phyloP scores from a whole-genome alignment of 139 green algal genomes.

The Astrephomene gubernaculifera region DNA sequence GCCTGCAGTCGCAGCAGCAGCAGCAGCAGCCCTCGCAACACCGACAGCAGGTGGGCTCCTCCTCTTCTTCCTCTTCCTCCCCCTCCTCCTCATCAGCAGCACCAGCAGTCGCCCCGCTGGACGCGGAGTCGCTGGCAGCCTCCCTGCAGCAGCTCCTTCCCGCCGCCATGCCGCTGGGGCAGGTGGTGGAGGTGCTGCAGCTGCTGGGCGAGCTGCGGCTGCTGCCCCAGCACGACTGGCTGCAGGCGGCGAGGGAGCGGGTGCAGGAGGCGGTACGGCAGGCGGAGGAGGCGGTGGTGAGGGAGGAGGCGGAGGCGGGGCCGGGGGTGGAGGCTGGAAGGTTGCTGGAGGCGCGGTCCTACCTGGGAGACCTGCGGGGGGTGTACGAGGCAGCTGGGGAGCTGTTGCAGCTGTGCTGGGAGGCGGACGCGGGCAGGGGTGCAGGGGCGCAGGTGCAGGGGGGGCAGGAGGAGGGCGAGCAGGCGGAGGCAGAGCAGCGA shows the following conservation, averaged over 20 bases:
- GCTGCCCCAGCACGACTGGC: conserved; percentile 17
- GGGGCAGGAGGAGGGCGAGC: background rate
- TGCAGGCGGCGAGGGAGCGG: background rate
- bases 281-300: background rate
- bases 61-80: no score
- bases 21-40: no score
- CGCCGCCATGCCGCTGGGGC: background rate
- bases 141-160: conserved; percentile 17
- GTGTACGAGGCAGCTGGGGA: background rate
- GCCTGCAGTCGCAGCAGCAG: background rate
- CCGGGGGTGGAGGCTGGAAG: background rate
- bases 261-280: background rate
- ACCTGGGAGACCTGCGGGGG: conserved; percentile 6
- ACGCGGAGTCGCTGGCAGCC: background rate
- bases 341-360: background rate
- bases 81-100: no score
- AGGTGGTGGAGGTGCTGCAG: conserved; percentile 11
- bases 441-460: background rate
- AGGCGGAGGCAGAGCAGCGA: background rate
- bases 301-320: background rate
- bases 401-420: conserved; percentile 26
- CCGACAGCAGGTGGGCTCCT: no score
- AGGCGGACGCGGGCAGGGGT: conserved; percentile 4
- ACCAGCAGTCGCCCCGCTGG: background rate
- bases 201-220: conserved; percentile 7